Percentiles rank a stretch among this genome's conserved stretches.
Conservation (phyloP, 306 rosid genomes). For the Cucurbita moschata region DNA sequence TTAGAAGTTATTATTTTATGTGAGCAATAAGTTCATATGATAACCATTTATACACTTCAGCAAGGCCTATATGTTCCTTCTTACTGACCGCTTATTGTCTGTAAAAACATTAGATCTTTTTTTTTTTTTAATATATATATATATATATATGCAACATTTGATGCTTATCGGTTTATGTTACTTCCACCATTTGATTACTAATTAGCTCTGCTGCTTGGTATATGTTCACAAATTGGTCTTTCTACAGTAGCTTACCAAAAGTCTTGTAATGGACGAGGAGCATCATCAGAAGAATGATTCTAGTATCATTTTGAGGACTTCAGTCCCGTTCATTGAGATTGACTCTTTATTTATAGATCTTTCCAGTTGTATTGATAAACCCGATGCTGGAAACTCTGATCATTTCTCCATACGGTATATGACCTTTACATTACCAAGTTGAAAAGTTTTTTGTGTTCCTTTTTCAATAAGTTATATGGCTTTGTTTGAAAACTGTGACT, state of each 20-base stretch:
- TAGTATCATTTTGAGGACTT: slow-evolving; percentile 23
- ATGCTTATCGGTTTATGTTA: not conserved
- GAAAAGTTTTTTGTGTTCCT: not conserved
- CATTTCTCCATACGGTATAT: slow-evolving; percentile 91
- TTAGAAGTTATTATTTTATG: slow-evolving; percentile 7
- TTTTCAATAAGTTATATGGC: not conserved
- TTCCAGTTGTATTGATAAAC: slow-evolving; percentile 28
- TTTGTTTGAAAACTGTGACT: not conserved
- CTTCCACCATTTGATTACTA: not conserved
- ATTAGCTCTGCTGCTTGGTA: not conserved
- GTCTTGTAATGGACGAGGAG: slow-evolving; percentile 18
- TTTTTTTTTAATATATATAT: not conserved
- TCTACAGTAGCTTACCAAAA: slow-evolving; percentile 2
- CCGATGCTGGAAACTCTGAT: slow-evolving; percentile 48
- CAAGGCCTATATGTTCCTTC: not conserved
- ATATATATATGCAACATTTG: not conserved
- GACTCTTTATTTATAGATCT: slow-evolving; percentile 83
- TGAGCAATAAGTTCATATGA: not conserved
- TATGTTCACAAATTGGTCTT: not conserved
- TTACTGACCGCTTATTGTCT: not conserved
- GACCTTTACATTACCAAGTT: slow-evolving; percentile 10
- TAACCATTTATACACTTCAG: not conserved
- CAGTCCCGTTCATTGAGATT: slow-evolving; percentile 54
- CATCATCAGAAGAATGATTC: slow-evolving; percentile 17
- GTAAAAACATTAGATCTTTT: not conserved